A percentile compares a stretch with the other conserved stretches of the same genome.
These are phyloP conservation scores for Kurtzmaniella natalensis DNA, from an alignment of 1,139 yeast species.

Conservation along the genomic window DNA sequence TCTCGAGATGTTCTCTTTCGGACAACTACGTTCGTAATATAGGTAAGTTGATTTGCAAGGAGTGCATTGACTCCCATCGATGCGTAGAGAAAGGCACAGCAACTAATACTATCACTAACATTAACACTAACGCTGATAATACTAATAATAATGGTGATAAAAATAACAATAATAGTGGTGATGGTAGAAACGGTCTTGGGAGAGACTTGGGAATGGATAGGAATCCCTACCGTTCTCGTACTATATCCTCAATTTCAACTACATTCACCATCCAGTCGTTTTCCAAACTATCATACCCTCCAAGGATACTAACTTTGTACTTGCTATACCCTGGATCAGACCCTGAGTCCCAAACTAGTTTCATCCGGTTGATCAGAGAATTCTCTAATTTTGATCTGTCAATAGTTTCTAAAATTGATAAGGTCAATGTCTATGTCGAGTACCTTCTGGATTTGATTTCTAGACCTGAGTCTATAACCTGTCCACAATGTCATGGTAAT, in stretches of 20 bases:
- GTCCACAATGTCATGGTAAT: background rate
- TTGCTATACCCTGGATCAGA: constrained; percentile 5
- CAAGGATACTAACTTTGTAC: constrained; percentile 4
- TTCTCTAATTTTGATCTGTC: background rate
- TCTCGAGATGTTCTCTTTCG: background rate
- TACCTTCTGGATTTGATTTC: background rate
- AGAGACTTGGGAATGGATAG: no score
- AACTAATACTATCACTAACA: no score
- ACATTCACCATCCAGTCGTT: background rate
- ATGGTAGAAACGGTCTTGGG: no score
- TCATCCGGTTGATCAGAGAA: background rate
- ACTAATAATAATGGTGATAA: no score
- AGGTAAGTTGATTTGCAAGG: background rate
- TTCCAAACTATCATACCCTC: background rate
- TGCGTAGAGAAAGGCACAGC: no score
- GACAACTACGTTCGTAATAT: background rate
- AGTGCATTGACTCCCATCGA: no score
- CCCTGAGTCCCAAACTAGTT: background rate
- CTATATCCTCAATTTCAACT: background rate
- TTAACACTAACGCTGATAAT: no score
- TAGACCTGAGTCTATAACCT: background rate
- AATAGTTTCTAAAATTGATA: background rate
- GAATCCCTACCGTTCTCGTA: no score
- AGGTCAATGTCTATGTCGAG: constrained; percentile 4
- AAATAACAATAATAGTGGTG: no score